Conservation (phyloP, 495 filamentous ascomycete genomes). For the Cetradonia linearis region DNA sequence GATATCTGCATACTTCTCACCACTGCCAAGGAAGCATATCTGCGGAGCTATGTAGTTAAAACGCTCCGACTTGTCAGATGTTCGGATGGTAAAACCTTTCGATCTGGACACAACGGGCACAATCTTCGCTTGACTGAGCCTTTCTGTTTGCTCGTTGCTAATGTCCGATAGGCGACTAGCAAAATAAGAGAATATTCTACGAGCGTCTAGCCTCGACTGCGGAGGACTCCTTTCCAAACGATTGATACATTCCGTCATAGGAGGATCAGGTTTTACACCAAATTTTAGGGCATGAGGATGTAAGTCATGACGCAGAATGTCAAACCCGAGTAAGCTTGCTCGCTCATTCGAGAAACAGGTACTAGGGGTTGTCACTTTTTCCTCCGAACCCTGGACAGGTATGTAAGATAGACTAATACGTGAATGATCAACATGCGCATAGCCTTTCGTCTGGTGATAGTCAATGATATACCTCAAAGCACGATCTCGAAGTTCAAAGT, state of each 20-base stretch:
- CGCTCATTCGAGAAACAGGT: conserved; percentile 75
- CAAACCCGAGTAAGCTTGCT: conserved; percentile 66
- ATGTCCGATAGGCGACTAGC: conserved; percentile 65
- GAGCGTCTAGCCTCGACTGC: conserved; percentile 48
- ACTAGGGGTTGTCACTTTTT: conserved; percentile 54
- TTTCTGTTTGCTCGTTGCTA: conserved; percentile 44
- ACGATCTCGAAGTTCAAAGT: conserved; percentile 47
- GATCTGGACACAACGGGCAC: conserved; percentile 52
- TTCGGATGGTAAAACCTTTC: conserved; percentile 22
- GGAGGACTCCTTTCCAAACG: conserved; percentile 62
- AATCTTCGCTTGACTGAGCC: conserved; percentile 52
- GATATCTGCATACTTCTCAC: conserved; percentile 67
- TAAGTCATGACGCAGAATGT: conserved; percentile 61
- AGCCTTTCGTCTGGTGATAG: conserved; percentile 67
- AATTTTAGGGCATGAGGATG: conserved; percentile 69
- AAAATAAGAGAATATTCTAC: conserved; percentile 69
- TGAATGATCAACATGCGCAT: conserved; percentile 49
- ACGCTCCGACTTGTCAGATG: conserved; percentile 29
- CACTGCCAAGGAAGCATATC: conserved; percentile 67
- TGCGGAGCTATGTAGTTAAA: conserved; percentile 49
- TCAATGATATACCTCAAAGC: conserved; percentile 75
- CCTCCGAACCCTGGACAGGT: conserved; percentile 55
- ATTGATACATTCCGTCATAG: conserved; percentile 62
- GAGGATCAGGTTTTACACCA: conserved; percentile 70
- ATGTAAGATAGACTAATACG: conserved; percentile 54